These are phyloP conservation scores for Fusarium sp. DNA, from an alignment of 2,329 filamentous ascomycete genomes.

Conservation along the genomic window DNA sequence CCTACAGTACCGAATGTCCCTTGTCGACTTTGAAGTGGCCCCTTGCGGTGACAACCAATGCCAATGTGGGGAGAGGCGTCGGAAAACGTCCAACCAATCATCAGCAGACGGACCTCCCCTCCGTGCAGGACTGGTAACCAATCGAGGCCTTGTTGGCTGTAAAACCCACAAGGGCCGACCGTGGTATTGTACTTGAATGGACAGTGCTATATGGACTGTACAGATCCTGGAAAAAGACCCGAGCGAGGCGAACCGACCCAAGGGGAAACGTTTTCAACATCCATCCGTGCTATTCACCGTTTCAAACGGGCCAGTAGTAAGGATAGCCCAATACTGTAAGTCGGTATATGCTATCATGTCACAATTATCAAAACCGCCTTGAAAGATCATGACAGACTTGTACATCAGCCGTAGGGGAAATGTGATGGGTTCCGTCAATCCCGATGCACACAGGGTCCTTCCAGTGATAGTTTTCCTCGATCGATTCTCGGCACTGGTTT, in stretches of 20 bases:
- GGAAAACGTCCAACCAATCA: not conserved
- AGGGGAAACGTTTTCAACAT: not conserved
- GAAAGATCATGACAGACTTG: not conserved
- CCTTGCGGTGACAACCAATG: not conserved
- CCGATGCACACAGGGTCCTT: conserved; percentile 16
- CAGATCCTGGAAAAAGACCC: not conserved
- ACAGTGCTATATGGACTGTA: conserved; percentile 29
- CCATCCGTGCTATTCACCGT: not conserved
- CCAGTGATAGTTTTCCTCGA: not conserved
- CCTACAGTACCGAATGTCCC: not conserved
- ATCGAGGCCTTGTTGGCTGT: not conserved
- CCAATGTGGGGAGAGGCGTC: not conserved
- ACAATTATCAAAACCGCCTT: not conserved
- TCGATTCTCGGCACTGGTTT: not conserved
- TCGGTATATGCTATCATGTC: not conserved
- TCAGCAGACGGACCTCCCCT: not conserved
- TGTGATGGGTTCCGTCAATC: not conserved
- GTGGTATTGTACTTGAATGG: too few species aligned
- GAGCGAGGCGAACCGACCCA: not conserved
- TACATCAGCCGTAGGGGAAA: not conserved
- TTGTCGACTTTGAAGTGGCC: not conserved
- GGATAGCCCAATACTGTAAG: too few species aligned
- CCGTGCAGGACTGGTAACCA: not conserved
- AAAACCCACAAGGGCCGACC: not conserved
- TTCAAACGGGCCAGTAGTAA: not conserved